Evolutionary conservation across 129 eudicot species (phyloP).

Genomic region (Flaveria robusta): DNA sequence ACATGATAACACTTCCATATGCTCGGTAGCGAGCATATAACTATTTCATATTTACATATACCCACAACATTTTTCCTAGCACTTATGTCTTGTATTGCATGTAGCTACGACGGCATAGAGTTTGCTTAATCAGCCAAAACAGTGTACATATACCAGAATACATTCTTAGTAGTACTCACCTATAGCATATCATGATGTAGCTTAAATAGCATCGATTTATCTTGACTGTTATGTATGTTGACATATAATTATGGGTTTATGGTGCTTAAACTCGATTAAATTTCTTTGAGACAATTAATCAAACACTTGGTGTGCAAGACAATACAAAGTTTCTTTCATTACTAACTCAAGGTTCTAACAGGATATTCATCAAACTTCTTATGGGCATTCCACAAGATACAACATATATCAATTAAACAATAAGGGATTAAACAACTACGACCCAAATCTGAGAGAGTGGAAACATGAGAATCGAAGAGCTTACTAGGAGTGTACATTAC

Average conservation of each 20-base stretch:
- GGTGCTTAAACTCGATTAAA: no score
- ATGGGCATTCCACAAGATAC: neutral
- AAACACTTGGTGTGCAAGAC: neutral
- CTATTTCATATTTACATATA: neutral
- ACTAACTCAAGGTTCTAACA: neutral
- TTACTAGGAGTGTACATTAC: no score
- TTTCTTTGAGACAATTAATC: constrained; percentile 1
- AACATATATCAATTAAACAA: neutral
- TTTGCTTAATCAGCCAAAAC: neutral
- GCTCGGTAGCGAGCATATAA: constrained; percentile 7
- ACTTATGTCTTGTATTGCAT: neutral
- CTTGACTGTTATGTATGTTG: neutral
- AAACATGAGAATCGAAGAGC: neutral
- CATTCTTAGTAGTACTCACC: neutral
- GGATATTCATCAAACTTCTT: neutral
- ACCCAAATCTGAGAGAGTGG: neutral
- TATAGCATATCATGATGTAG: neutral
- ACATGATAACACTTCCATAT: constrained; percentile 26
- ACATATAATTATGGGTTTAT: neutral
- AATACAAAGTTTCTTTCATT: neutral
- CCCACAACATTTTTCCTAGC: neutral
- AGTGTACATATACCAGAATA: neutral
- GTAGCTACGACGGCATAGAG: no score
- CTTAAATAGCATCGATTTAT: neutral
- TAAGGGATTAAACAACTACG: neutral